These are phyloP conservation scores for Globisporangium sylvaticum DNA, from an alignment of 352 stramenopile species.

Conservation along the genomic window DNA sequence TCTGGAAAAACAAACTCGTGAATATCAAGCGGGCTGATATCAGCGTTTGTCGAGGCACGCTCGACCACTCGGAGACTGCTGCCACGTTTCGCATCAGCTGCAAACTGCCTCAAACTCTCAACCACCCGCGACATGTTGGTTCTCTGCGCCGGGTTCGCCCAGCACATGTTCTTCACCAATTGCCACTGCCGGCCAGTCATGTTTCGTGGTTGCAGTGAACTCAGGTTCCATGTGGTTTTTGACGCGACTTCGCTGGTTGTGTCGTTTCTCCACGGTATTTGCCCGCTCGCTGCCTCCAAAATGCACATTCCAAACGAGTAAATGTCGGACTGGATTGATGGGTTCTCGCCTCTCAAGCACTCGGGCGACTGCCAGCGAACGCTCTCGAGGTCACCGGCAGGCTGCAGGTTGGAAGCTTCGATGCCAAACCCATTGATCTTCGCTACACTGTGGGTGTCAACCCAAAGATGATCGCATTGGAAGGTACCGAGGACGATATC, in stretches of 20 bases:
- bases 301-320: conserved; percentile 57
- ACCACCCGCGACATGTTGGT: conserved; percentile 7
- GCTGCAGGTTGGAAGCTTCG: conserved; percentile 8
- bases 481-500: conserved; percentile 31
- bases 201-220: too few relatives aligned
- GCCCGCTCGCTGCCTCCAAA: conserved; percentile 24
- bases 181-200: too few relatives aligned
- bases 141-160: neutral
- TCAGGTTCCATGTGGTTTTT: too few relatives aligned
- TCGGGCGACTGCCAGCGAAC: conserved; percentile 28
- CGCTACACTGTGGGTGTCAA: conserved; percentile 19
- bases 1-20: neutral
- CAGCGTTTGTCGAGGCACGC: neutral
- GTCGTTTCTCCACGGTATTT: neutral
- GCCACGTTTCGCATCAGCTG: neutral
- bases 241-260: neutral
- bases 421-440: conserved; percentile 34
- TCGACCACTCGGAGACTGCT: neutral
- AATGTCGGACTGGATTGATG: conserved; percentile 31
- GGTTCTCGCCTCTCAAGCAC: conserved; percentile 12
- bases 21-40: neutral
- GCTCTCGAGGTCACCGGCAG: neutral
- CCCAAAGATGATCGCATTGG: conserved; percentile 70
- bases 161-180: neutral
- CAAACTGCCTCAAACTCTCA: conserved; percentile 9